Evolutionary conservation across 306 rosid genomes (phyloP), one percentile per base, ranked within the genome.

Genomic region (Coriaria nepalensis): DNA sequence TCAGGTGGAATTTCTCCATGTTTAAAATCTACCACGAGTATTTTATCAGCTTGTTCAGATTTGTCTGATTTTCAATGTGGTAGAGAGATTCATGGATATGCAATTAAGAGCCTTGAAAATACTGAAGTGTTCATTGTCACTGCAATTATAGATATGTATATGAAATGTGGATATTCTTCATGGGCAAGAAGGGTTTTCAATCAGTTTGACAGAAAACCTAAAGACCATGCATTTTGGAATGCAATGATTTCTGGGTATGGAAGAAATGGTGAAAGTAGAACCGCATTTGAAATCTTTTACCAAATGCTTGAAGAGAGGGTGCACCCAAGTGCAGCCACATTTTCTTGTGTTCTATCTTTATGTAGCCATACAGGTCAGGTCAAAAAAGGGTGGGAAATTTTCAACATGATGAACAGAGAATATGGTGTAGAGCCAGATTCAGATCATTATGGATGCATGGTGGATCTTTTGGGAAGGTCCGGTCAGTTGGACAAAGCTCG

Each of bases 191-290:
- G 37, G 45, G 47, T 72, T 63, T 82, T 79, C 50, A 47, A 79
- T 51, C 73, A 63, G 49, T 70, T 77, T 62, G 74, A 56, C 42
- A n/a, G 44, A 45, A 82, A 77, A 55, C 82, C 80, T 8, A 59
- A 64, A 33, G 80, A 87, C 55, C 74, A 83, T 0, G 81, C 86
- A 50, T 68, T 86, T 65, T 82, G 94, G 96, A 87, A 87, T 42
- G 82, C 80, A 37, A 66, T 75, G 75, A 74, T 82, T 32, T 70
- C 75, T 2, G 94, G 86, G 38, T 77, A 70, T 54, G 92, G 93
- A 62, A 82, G 75, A 61, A 79, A 79, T 40, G 83, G 96, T 37
- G 78, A 77, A 6, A 37, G 71, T 14, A 69, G 68, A 43, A 72
- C 72, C 43, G 86, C 78, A 20, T 72, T 77, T 57, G 64, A 47